Evolutionary conservation across 768 basidiomycete genomes (phyloP).

Genomic region (Suillus tomentosus): DNA sequence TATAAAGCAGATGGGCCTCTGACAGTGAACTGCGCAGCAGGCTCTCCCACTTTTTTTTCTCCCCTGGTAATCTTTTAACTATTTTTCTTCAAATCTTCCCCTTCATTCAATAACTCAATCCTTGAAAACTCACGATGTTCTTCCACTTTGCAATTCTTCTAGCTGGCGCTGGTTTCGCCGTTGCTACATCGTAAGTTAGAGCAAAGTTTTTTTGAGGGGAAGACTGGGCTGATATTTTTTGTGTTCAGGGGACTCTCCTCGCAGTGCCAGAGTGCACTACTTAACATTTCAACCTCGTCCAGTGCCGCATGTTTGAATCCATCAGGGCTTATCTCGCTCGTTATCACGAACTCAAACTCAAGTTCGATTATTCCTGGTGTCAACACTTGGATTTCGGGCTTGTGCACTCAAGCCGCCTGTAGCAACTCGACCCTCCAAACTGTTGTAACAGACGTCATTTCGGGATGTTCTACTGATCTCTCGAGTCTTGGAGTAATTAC

Average conservation of each 20-base stretch:
- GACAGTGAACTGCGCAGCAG: background rate
- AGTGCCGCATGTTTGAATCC: conserved; percentile 45
- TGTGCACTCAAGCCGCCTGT: conserved; percentile 57
- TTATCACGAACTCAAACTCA: conserved; percentile 24
- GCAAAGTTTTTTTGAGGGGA: background rate
- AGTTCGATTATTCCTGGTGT: conserved; percentile 45
- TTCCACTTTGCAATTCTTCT: conserved; percentile 27
- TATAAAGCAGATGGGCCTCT: background rate
- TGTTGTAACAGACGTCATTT: conserved; percentile 54
- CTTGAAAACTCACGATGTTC: conserved; percentile 25
- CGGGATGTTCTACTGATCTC: conserved; percentile 50
- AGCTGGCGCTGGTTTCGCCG: conserved; percentile 36
- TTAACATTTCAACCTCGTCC: conserved; percentile 40
- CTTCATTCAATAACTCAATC: conserved; percentile 1
- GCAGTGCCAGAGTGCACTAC: conserved; percentile 50
- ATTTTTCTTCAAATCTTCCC: background rate
- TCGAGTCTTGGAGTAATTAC: conserved; percentile 24
- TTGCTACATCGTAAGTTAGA: conserved; percentile 47
- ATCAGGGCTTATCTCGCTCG: conserved; percentile 31
- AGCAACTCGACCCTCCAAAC: conserved; percentile 59
- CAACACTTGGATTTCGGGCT: conserved; percentile 59
- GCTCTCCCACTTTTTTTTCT: background rate
- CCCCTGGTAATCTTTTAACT: background rate
- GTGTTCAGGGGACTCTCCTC: conserved; percentile 43
- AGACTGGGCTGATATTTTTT: background rate